Evolutionary conservation across 2,329 filamentous ascomycete species (phyloP).

Genomic region (Chrysoporthe deuterocubensis): DNA sequence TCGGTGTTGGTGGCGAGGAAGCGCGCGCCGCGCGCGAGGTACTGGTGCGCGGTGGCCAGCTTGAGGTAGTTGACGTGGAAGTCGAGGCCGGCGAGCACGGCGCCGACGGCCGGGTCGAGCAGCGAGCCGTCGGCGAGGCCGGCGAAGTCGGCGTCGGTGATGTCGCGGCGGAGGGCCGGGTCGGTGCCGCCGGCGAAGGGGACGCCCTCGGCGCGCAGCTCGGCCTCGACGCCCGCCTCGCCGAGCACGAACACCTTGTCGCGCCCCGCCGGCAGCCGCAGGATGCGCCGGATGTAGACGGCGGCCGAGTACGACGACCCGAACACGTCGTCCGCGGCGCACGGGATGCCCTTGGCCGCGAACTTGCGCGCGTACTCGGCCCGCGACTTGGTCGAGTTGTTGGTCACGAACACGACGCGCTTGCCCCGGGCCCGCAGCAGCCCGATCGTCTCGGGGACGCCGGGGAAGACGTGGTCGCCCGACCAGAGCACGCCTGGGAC

Average conservation of each 20-base stretch:
- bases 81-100: slow-evolving; percentile 88
- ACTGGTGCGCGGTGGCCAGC: slow-evolving; percentile 81
- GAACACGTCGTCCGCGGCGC: slow-evolving; percentile 87
- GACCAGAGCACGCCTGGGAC: slow-evolving; percentile 88
- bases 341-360: slow-evolving; percentile 76
- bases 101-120: slow-evolving; percentile 85
- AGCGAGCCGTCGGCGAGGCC: slow-evolving; percentile 74
- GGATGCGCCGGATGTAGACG: slow-evolving; percentile 93
- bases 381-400: slow-evolving; percentile 97
- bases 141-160: slow-evolving; percentile 79
- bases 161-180: slow-evolving; percentile 73
- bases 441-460: slow-evolving; percentile 82
- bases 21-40: slow-evolving; percentile 77
- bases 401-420: slow-evolving; percentile 92
- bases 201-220: slow-evolving; percentile 79
- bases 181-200: slow-evolving; percentile 88
- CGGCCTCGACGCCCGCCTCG: slow-evolving; percentile 87
- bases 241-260: slow-evolving; percentile 95
- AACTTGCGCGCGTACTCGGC: slow-evolving; percentile 93
- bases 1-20: slow-evolving; percentile 96
- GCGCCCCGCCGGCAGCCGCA: slow-evolving; percentile 75
- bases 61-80: slow-evolving; percentile 97
- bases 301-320: slow-evolving; percentile 93
- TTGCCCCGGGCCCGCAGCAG: slow-evolving; percentile 86
- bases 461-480: slow-evolving; percentile 85